Conservation (phyloP, 2,329 filamentous ascomycete genomes). For the Paecilomyces fulvus region DNA sequence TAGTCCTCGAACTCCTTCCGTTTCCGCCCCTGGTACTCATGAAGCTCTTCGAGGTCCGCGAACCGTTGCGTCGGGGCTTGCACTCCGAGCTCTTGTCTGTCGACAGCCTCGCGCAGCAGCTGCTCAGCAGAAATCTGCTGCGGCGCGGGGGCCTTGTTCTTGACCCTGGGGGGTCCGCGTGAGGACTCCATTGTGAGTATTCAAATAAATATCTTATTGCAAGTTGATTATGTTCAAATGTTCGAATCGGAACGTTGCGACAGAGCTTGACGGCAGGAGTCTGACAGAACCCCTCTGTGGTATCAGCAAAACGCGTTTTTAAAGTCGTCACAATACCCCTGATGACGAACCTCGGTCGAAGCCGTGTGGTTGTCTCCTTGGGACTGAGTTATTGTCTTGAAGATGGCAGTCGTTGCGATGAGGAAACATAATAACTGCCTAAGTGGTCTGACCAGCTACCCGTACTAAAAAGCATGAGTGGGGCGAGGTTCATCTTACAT, state of each 20-base stretch:
- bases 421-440: background rate
- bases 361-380: background rate
- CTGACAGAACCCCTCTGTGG: too few species aligned
- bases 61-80: constrained; percentile 92
- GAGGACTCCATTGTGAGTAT: constrained; percentile 68
- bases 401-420: background rate
- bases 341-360: background rate
- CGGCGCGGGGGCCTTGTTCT: constrained; percentile 93
- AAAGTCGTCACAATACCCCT: background rate
- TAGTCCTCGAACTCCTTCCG: constrained; percentile 97
- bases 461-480: too few species aligned
- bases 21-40: constrained; percentile 94
- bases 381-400: background rate
- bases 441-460: too few species aligned
- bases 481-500: background rate
- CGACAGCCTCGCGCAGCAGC: constrained; percentile 91
- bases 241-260: too few species aligned
- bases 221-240: too few species aligned
- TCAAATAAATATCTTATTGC: too few species aligned
- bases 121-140: constrained; percentile 94
- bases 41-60: constrained; percentile 91
- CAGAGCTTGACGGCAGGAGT: too few species aligned
- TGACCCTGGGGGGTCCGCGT: constrained; percentile 88
- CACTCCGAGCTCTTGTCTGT: constrained; percentile 81
- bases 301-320: too few species aligned